Evolutionary conservation across 306 rosid species (phyloP).

Genomic region (Comarum palustre): DNA sequence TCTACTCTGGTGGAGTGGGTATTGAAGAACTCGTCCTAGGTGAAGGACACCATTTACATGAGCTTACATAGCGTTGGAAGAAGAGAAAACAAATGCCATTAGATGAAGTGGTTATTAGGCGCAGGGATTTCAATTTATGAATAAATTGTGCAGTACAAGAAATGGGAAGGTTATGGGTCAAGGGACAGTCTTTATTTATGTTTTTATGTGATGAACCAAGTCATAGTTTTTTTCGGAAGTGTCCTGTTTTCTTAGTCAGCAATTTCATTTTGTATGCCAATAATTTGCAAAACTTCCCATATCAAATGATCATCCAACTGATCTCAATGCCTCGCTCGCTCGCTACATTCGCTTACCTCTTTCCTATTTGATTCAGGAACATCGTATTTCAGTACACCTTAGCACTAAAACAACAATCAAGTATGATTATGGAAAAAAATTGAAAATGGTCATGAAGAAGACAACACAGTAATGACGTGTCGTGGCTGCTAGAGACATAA

Average conservation of each 20-base stretch:
- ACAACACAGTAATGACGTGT: not conserved
- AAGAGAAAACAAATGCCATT: not conserved
- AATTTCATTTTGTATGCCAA: too few species aligned
- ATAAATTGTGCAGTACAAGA: constrained; percentile 13
- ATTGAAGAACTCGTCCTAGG: constrained; percentile 63
- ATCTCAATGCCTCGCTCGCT: too few species aligned
- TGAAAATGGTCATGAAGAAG: not conserved
- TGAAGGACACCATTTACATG: not conserved
- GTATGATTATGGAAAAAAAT: too few species aligned
- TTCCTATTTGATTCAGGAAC: not conserved
- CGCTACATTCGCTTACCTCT: too few species aligned
- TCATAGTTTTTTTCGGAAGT: not conserved
- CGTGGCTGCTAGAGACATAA: not conserved
- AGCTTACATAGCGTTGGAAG: not conserved
- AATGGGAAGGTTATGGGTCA: not conserved
- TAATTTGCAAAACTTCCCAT: too few species aligned
- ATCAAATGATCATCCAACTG: too few species aligned
- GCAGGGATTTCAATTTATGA: not conserved
- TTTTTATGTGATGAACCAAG: not conserved
- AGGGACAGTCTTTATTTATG: not conserved
- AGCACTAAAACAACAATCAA: too few species aligned
- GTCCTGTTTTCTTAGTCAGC: not conserved
- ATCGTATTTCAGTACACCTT: not conserved
- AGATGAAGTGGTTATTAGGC: not conserved
- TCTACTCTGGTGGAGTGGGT: constrained; percentile 96